Conservation (phyloP, 176 grass and related monocot genomes). For the Pontederia paniculata region DNA sequence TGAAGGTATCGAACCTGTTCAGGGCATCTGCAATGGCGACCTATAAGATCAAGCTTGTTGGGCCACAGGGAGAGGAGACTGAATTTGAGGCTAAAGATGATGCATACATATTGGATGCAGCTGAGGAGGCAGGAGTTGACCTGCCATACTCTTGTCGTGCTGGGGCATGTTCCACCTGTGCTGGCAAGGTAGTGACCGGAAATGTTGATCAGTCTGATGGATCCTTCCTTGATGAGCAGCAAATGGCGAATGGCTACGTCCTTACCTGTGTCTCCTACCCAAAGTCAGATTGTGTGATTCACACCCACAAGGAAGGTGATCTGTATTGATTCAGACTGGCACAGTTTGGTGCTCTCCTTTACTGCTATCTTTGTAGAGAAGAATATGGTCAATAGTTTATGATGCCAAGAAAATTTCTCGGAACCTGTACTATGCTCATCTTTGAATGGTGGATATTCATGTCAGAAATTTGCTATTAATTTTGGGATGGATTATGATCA, state of each 20-base stretch:
- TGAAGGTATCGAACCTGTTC: constrained; percentile 30
- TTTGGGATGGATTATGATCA: too few relatives aligned
- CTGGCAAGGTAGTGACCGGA: constrained; percentile 38
- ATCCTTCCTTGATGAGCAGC: constrained; percentile 53
- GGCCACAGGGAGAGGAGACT: constrained; percentile 30
- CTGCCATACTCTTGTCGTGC: constrained; percentile 81
- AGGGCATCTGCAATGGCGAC: constrained; percentile 37
- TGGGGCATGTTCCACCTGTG: constrained; percentile 72
- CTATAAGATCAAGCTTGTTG: constrained; percentile 71
- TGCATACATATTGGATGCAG: constrained; percentile 58
- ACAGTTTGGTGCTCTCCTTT: too few relatives aligned
- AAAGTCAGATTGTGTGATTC: constrained; percentile 54
- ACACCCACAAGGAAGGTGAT: constrained; percentile 81
- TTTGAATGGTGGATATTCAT: too few relatives aligned
- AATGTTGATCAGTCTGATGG: constrained; percentile 67
- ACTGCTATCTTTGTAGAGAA: too few relatives aligned
- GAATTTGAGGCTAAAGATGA: constrained; percentile 68
- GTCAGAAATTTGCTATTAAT: too few relatives aligned
- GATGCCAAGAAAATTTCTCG: too few relatives aligned
- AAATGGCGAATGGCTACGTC: constrained; percentile 54
- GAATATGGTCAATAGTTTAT: too few relatives aligned
- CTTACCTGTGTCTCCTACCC: constrained; percentile 79
- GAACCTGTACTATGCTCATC: too few relatives aligned
- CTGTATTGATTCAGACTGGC: constrained; percentile 29
- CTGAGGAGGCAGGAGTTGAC: constrained; percentile 49